phyloP scores from a whole-genome alignment of 139 green algal species.

The Dunaliella sp. region DNA sequence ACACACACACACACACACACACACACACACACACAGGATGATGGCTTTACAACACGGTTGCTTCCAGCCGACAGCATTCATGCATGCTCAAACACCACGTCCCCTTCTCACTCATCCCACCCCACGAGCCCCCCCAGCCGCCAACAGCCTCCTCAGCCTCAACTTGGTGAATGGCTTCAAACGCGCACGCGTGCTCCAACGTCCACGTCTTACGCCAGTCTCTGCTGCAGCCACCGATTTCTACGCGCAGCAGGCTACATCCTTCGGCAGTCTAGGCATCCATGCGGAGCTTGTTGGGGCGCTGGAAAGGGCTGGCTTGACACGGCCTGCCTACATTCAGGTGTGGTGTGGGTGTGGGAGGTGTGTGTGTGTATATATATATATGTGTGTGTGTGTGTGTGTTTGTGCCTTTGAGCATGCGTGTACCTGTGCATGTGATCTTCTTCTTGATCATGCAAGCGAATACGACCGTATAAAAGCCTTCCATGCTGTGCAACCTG shows the following conservation, averaged over 20 bases:
- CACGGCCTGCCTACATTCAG: conserved; percentile 52
- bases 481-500: too few species aligned
- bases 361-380: too few species aligned
- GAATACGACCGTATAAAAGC: too few species aligned
- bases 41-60: background rate
- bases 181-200: background rate
- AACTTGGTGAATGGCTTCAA: background rate
- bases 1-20: too few species aligned
- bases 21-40: background rate
- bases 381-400: too few species aligned
- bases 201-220: background rate
- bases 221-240: conserved; percentile 36
- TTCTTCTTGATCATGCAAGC: too few species aligned
- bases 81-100: background rate
- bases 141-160: background rate
- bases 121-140: background rate
- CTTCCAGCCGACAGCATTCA: background rate
- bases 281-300: conserved; percentile 24
- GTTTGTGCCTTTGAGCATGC: too few species aligned
- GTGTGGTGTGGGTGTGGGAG: too few species aligned
- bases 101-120: background rate
- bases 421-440: too few species aligned
- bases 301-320: conserved; percentile 45
- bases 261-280: conserved; percentile 53
- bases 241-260: conserved; percentile 32